phyloP scores from a whole-genome alignment of 148 eudicot species.

The Chenopodium berlandieri region DNA sequence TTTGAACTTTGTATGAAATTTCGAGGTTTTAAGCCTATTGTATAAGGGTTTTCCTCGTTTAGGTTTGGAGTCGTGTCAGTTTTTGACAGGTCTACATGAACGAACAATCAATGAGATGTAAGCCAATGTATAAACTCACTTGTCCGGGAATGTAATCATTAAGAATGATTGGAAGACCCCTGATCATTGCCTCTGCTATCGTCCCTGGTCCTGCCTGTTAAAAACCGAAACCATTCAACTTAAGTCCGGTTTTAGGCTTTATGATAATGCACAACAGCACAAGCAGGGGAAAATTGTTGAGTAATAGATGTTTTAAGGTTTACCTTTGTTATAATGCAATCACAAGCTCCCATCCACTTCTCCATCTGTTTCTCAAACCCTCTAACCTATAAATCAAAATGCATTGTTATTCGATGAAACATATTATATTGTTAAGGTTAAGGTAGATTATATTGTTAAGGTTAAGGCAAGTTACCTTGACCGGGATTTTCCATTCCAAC shows the following conservation, averaged over 20 bases:
- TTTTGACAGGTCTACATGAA: too few relatives aligned
- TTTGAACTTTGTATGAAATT: too few relatives aligned
- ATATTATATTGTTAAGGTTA: neutral
- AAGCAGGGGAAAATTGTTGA: neutral
- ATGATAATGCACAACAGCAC: neutral
- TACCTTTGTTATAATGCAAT: slow-evolving; percentile 95
- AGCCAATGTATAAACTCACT: slow-evolving; percentile 41
- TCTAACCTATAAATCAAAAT: slow-evolving; percentile 45
- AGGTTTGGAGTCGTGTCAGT: too few relatives aligned
- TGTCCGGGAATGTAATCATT: slow-evolving; percentile 98
- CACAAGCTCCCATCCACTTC: slow-evolving; percentile 99
- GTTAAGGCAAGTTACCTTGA: slow-evolving; percentile 46
- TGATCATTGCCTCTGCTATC: slow-evolving; percentile 92
- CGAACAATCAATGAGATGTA: neutral
- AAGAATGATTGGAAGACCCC: slow-evolving; percentile 96
- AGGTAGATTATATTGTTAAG: neutral
- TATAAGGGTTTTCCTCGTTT: neutral
- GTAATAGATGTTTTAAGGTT: neutral
- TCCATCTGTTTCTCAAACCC: slow-evolving; percentile 94
- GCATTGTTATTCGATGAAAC: neutral
- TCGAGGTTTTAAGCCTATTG: too few relatives aligned
- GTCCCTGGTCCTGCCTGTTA: slow-evolving; percentile 97
- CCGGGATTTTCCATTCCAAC: slow-evolving; percentile 89
- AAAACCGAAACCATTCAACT: slow-evolving; percentile 11
- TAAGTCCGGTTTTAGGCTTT: neutral